Base-by-base conservation (phyloP, 1,284 basidiomycete genomes). In the Irpex lacteus region DNA sequence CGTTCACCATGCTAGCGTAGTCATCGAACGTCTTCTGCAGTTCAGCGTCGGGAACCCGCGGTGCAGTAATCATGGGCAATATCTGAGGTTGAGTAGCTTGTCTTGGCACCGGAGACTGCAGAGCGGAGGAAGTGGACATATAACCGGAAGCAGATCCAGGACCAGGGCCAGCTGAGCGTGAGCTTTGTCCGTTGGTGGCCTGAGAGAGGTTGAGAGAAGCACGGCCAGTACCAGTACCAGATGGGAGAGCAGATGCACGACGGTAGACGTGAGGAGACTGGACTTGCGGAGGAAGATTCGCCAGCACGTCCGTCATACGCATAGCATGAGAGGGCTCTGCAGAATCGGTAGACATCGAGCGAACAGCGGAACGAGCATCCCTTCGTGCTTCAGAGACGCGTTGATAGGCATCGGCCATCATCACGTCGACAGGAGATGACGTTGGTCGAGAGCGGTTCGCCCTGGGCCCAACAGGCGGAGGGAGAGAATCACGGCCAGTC, bases 391-490 rank as follows among this genome's bases (percentile, higher is more conserved):
- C 54, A 11, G 32, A 56, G 32, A 21, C 32, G 34, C 54, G 54
- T 18, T 56, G 54, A 56, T 7, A 26, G 26, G 52, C 18, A 18
- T 59, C 59, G 13, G 69, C 61, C 50, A 62, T 65, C 19, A 68
- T 59, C 7, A 44, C 57, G 32, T 60, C 59, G 5, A 65, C 58
- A 54, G 69, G 63, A 36, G 77, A 74, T n/a, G 76, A 77, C 50
- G 71, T 67, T 0, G 76, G 78, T 15, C 75, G 77, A 49, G 73
- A 70, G 54, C 73, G 77, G 40, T 71, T 78, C 2, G 75, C 72
- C 4, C 80, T 75, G 18, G 82, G 81, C 11, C 84, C 84, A 54
- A 76, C 73, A n/a, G 85, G 85, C 34, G 83, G 82, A 5, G 78
- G 74, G 3, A 82, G 78, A 49, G 82, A 77, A 56, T 81, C 79